Evolutionary conservation across 1,139 yeast species (phyloP), one percentile per base, ranked within the genome.

Genomic region (Saccharomyces hybrid): DNA sequence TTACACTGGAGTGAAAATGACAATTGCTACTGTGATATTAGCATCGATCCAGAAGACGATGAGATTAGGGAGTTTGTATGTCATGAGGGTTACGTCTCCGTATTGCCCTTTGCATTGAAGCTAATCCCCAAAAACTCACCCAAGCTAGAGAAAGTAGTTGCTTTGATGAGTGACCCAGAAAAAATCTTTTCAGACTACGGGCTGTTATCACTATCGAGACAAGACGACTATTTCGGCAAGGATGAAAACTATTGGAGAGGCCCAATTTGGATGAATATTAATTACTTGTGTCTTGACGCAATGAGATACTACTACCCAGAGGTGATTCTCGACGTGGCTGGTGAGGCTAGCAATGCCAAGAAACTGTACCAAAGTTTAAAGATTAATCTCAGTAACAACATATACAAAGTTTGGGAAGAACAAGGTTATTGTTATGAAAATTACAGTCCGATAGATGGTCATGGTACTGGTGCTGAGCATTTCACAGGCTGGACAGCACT

Each of bases 211-310:
- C 74, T 93, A 44, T 88, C 97, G 0, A 83, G 82, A 63, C 66
- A 78, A 7, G 93, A 88, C 64, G 74, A 74, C 31, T 73, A 68
- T 57, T 93, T 85, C 70, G 87, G 86, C 56, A 81, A 84, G 0
- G 93, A 79, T 8, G 99, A 95, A 64, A 85, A 93, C 69, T 93
- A 93, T 73, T 93, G 99, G 99, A 79, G 96, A 57, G 95, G 97
- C 0, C 91, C 96, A 20, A 78, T 93, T 47, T 95, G 99, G 99
- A 76, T 90, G 62, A 88, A 90, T 67, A 87, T 93, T 66, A 95
- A 95, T 72, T 91, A 89, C 66, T 75, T 93, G 70, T 75, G 85
- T 6, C 75, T 93, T 51, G 95, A 90, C 55, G 79, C 88, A 8
- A 74, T 95, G 59, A 71, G 75, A 51, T 73, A 81, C 65, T 93